These are phyloP conservation scores for Veloboletus limbatus DNA, from an alignment of 1,284 basidiomycete genomes.

Conservation along the genomic window DNA sequence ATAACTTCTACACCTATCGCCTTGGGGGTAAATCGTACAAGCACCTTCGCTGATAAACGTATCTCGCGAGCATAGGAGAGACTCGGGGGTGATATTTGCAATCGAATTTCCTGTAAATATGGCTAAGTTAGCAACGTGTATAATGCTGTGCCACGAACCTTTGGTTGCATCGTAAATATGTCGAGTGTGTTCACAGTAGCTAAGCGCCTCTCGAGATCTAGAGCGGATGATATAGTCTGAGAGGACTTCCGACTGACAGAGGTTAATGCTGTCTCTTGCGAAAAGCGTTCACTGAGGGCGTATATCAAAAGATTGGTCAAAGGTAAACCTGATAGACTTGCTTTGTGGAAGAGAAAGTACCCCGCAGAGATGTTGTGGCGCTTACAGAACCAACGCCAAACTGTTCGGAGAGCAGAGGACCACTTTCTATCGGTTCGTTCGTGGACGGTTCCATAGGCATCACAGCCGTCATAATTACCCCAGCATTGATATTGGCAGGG, in stretches of 20 bases:
- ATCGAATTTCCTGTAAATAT: conserved; percentile 69
- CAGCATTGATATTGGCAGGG: conserved; percentile 41
- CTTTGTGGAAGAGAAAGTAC: conserved; percentile 54
- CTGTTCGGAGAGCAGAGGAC: conserved; percentile 22
- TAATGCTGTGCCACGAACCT: conserved; percentile 49
- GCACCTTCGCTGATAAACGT: conserved; percentile 71
- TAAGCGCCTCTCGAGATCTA: conserved; percentile 81
- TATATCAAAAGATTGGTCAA: conserved; percentile 5
- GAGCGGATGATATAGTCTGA: conserved; percentile 51
- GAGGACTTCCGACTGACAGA: conserved; percentile 52
- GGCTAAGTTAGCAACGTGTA: conserved; percentile 14
- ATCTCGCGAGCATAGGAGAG: conserved; percentile 82
- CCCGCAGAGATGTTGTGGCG: conserved; percentile 47
- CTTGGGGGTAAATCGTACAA: conserved; percentile 77
- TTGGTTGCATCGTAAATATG: conserved; percentile 94
- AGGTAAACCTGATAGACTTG: conserved; percentile 34
- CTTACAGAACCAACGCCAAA: conserved; percentile 39
- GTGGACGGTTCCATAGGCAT: conserved; percentile 34
- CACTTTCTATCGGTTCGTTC: conserved; percentile 6
- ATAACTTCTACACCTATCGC: conserved; percentile 72
- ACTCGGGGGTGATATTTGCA: conserved; percentile 85
- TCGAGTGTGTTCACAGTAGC: conserved; percentile 82
- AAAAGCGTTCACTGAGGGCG: conserved; percentile 49
- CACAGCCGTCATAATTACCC: conserved; percentile 42
- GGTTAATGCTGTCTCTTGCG: conserved; percentile 56